Conservation (phyloP, 176 grass and related monocot species). For the Hsuehochloa calcarea region DNA sequence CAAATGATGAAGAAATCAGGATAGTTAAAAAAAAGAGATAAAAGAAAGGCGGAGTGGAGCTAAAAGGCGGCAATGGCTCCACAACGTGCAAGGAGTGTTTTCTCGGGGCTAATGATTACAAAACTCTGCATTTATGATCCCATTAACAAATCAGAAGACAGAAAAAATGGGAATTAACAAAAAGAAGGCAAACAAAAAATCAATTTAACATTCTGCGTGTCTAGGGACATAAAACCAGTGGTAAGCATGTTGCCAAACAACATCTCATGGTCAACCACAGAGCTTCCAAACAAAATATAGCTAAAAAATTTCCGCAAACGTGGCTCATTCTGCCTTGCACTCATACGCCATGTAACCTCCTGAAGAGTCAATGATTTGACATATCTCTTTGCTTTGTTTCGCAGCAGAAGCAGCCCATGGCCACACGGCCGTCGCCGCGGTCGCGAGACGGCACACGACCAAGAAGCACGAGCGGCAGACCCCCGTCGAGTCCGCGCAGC, state of each 20-base stretch:
- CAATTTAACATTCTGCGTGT: background rate
- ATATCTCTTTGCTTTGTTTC: background rate
- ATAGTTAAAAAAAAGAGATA: background rate
- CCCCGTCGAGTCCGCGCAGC: constrained; percentile 29
- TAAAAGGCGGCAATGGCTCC: background rate
- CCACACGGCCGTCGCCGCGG: constrained; percentile 38
- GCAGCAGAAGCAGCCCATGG: constrained; percentile 43
- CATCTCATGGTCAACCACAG: constrained; percentile 24
- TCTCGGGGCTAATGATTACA: background rate
- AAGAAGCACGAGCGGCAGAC: constrained; percentile 41
- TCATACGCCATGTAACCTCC: background rate
- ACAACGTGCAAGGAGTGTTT: constrained; percentile 33
- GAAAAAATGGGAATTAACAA: background rate
- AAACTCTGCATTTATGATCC: background rate
- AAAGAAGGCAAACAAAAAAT: background rate
- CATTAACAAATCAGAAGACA: background rate
- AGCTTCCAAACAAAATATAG: background rate
- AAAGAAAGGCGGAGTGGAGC: background rate
- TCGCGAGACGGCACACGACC: constrained; percentile 45
- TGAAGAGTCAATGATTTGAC: background rate
- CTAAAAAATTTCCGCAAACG: background rate
- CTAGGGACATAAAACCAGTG: constrained; percentile 6
- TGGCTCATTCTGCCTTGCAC: background rate
- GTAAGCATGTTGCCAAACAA: constrained; percentile 19
- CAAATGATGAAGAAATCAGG: background rate